Evolutionary conservation across 768 basidiomycete genomes (phyloP), one percentile per base, ranked within the genome.

Genomic region (Dacryopinax spathularia): DNA sequence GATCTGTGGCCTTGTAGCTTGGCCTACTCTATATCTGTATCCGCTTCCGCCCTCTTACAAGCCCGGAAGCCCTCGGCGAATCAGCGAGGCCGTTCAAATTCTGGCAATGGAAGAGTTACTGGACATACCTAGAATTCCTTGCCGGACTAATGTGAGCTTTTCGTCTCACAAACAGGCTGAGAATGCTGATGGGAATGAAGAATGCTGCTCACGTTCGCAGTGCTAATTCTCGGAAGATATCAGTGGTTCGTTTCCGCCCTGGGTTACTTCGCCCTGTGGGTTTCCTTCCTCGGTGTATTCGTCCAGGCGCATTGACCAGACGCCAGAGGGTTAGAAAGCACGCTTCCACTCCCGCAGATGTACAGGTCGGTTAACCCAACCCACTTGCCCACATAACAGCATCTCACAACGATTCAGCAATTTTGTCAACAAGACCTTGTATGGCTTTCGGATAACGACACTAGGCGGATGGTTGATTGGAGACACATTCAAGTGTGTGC

Each of bases 101-200:
- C 74, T 92, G 90, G 90, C 88, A 92, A 69, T 92, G 90, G 90
- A 74, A 79, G 59, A 80, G 77, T 2, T 92, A 91, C 71, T 75
- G 80, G 1, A 87, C 88, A 69, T 86, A 92, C 71, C 78, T 92
- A 61, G 90, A 92, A 69, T 91, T 89, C 73, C 77, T 92, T 61
- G 87, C 87, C 9, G 86, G 82, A 9, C 78, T 87, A 64, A 86
- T 91, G 90, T 90, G 67, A 43, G 81, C 68, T 2, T 2, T 18
- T 16, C 59, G 43, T 39, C 6, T 39, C 63, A 63, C 13, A 15
- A 16, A n/a, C 12, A 1, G 10, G 3, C 25, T 29, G 3, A 29
- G 56, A 33, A 33, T 22, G 61, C 60, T 62, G 34, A 65, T 34
- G 39, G 60, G 37, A 33, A 27, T 67, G 7, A 62, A 79, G 82